Evolutionary conservation across 2,329 filamentous ascomycete genomes (phyloP), one percentile per base, ranked within the genome.

Genomic region (Paraphoma sp.): DNA sequence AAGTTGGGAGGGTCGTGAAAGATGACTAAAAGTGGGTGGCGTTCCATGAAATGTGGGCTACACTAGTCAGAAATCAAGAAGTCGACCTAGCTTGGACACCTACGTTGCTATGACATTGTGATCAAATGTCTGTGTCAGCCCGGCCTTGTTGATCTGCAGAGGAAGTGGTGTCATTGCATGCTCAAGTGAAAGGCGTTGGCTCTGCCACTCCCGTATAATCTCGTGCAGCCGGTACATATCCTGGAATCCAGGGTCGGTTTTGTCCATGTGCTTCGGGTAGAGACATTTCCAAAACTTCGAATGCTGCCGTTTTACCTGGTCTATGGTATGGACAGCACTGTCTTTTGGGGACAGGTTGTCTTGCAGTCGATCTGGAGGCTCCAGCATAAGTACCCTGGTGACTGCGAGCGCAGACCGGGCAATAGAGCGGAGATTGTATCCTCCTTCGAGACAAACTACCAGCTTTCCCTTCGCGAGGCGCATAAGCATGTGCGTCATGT

Each of bases 401-500:
- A 99, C 95, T 2, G 94, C 92, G 4, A 97, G 84, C 1, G 95
- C 93, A 4, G 95, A 98, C 54, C 91, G 88, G 0, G 95, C 96
- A 56, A 99, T 99, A 0, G 95, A 95, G 46, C 87, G 83, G 23
- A 99, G 86, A 68, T 98, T 98, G 78, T 99, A 99, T 8, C 95
- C 95, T 18, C 95, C 95, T 76, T 99, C 95, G 2, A 99, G 83
- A 72, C 93, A 97, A 8, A 97, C 94, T 2, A 92, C 91, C 12
- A 99, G 84, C 72, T 93, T 97, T 29, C 95, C 95, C 44, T 88
- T 84, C 0, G 95, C 94, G 17, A 99, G 83, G 2, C 92, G 93
- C 93, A 97, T 98, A 46, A 99, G 86, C 94, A 98, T 97, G 73
- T 97, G 93, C 14, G 95, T 98, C 95, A 99, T 98, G 72, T 99